Evolutionary conservation across 31 red algal species (phyloP), one percentile per base, ranked within the genome.

Genomic region (Porphyra umbilicalis): DNA sequence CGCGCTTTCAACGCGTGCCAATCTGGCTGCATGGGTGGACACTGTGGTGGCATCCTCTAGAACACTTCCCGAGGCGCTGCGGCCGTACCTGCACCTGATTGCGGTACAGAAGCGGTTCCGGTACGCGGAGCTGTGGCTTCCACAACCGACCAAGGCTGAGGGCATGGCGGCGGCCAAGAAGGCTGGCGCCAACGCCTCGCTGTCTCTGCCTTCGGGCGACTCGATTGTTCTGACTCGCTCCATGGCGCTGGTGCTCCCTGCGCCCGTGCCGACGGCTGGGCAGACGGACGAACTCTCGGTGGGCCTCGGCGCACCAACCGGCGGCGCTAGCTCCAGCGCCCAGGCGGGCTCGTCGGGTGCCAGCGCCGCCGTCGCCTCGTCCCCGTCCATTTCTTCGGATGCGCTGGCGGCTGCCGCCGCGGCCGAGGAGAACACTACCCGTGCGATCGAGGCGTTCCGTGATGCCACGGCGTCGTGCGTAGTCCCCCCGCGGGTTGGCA

Each of bases 51-150:
- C 76, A 33, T 80, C 86, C 29, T 85, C 93, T 10, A 31, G 80
- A 9, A 86, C 88, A 1, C 79, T 95, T 15, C 93, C 90, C 32
- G 88, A 95, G 39, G 88, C 80, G 40, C 82, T 95, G 77, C 81
- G 77, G 18, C 93, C 93, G 5, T 95, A 86, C 36, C 89, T 95
- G 35, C 86, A 85, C 33, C 77, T 95, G 9, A 89, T 95, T 20
- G 88, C 87, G 77, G 87, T 87, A 16, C 88, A 91, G 83, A 89
- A 89, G 33, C 77, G 85, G 11, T 95, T 86, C 87, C 88, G 89
- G 82, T 95, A 95, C 34, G 90, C 93, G 11, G 93, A 95, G 83
- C 88, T 89, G 33, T 95, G 93, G 93, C 79, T 95, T 33, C 86
- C 92, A 18, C 57, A n/a, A 29, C 30, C 57, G 25, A 71, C 57